Evolutionary conservation across 164 flowering plant genomes (phyloP), one percentile per base, ranked within the genome.

Genomic region (Echeveria elegans): DNA sequence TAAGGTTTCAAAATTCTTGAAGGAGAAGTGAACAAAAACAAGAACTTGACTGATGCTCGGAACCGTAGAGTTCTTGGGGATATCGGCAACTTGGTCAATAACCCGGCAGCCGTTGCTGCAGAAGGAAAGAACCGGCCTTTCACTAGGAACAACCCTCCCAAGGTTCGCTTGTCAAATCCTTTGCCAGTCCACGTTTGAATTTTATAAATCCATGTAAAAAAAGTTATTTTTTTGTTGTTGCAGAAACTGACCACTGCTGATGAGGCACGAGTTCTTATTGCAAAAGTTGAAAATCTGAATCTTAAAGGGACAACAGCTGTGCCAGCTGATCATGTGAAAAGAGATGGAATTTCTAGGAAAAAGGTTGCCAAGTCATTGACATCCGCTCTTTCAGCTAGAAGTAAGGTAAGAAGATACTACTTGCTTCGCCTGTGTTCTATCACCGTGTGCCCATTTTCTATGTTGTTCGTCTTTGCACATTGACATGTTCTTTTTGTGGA

Each of bases 331-430:
- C 67, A 32, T 1, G 69, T 68, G 6, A 63, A 72, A 59, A 48
- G 30, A 1, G 62, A 28, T 18, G 29, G 31, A 45, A 53, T 66
- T 43, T 34, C 66, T 12, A 74, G 69, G 72, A 76, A 71, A 76
- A 70, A 66, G 66, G 32, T 36, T 19, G 68, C 19, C 43, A 76
- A 66, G 69, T 36, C 79, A 59, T 62, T 81, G 41, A 74, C 79
- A 63, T 76, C 83, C 9, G 68, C 77, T 11, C 85, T 86, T 58
- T 71, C 82, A 31, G 86, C 90, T n/a, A 47, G 86, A 62, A 83
- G 86, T 79, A 80, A 78, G 76, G 82, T 78, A 16, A n/a, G n/a
- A n/a, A n/a, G n/a, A n/a, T n/a, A n/a, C n/a, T n/a, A n/a, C 30
- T 30, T 11, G 18, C 65, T 23, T 32, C 4, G 11, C 26, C 10